phyloP scores from a whole-genome alignment of 192 early-diverging fungal genomes.

The Mortierella hygrophila region DNA sequence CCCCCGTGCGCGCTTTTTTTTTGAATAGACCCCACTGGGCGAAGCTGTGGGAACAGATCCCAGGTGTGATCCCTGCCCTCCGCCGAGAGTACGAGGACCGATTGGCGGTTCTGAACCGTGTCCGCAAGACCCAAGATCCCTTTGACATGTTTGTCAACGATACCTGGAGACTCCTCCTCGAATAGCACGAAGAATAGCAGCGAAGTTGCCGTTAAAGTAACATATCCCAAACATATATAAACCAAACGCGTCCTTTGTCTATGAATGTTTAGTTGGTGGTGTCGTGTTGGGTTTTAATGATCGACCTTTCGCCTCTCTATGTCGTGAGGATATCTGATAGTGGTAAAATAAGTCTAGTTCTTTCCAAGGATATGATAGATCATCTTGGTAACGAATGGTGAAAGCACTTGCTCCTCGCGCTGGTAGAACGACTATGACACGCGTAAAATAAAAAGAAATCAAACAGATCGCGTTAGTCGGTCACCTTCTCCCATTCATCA shows the following conservation, averaged over 20 bases:
- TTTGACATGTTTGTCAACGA: constrained; percentile 54
- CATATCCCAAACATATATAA: too few relatives aligned
- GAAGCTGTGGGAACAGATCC: constrained; percentile 42
- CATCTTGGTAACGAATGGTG: constrained; percentile 60
- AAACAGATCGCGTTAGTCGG: not conserved
- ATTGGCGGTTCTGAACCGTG: constrained; percentile 25
- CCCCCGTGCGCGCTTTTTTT: not conserved
- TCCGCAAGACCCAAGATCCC: constrained; percentile 52
- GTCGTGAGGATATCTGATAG: too few relatives aligned
- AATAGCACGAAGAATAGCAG: not conserved
- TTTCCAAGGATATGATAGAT: constrained; percentile 46
- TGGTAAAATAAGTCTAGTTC: constrained; percentile 12
- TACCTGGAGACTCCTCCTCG: constrained; percentile 22
- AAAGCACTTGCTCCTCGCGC: constrained; percentile 67
- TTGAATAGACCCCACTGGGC: constrained; percentile 47
- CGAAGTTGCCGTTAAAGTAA: too few relatives aligned
- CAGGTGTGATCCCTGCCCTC: constrained; percentile 4
- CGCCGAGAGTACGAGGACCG: constrained; percentile 20
- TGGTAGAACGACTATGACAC: constrained; percentile 68
- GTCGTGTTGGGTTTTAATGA: not conserved
- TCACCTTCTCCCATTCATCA: not conserved
- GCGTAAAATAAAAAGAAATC: not conserved
- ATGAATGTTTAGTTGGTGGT: not conserved
- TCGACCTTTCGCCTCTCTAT: not conserved
- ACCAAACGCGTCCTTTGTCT: not conserved